Base-by-base conservation (phyloP, 495 filamentous ascomycete species). In the Massariosphaeria phaeospora region DNA sequence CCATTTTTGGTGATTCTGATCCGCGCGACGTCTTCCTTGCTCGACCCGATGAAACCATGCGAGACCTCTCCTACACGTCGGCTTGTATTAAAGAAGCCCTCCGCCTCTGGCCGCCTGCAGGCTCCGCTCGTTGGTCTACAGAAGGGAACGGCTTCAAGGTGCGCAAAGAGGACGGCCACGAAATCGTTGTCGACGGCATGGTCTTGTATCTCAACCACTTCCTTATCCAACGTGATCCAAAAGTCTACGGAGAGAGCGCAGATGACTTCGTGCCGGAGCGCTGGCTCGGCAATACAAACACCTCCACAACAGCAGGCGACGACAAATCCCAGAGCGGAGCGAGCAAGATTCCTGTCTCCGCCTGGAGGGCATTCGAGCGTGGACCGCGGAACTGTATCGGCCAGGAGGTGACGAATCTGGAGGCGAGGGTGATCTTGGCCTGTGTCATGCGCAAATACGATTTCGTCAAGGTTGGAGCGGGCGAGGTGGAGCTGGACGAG, bases 381-480 rank as follows among this genome's bases (percentile, higher is more conserved):
- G 69, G 69, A 2, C 61, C 60, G 8, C 36, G 68, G 36, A 69
- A 67, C 47, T 71, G 69, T 48, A 67, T 71, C n/a, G 69, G 69
- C 9, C 69, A 71, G 57, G 66, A 69, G 33, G 55, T 71, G 18
- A 66, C 69, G 12, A 62, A 67, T 30, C 44, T 71, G 34, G 68
- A 71, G 48, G 55, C 61, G 1, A 62, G 62, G 39, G 56, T 71
- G 35, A 64, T 70, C 12, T 33, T 71, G 13, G 66, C 60, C 6
- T 62, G 66, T 46, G 58, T 59, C 3, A 26, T 66, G 13, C 35
- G 66, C 47, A 47, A 30, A 12, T 70, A 62, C 38, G 64, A 70
- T 35, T 65, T 70, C 21, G 38, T 41, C 30, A 78, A 77, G 59
- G 66, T 72, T 0, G 77, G 76, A 2, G 48, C 71, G 11, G 75